Conservation (phyloP, 148 eudicot genomes). For the Cornus controversa region DNA sequence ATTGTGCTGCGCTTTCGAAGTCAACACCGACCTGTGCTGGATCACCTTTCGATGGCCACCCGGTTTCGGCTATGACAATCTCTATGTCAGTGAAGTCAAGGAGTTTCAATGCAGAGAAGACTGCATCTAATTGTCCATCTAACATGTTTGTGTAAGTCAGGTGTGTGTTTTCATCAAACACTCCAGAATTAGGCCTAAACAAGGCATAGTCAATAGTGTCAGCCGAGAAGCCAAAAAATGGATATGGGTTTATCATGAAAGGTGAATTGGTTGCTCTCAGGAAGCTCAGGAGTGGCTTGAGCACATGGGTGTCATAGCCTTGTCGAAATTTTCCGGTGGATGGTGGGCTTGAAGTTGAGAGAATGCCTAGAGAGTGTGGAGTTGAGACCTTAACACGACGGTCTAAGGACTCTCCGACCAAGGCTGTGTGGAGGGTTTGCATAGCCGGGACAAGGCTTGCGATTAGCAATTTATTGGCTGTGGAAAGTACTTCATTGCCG, state of each 20-base stretch:
- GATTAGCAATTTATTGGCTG: constrained; percentile 40
- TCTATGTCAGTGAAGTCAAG: constrained; percentile 48
- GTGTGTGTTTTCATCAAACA: constrained; percentile 41
- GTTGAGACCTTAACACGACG: constrained; percentile 48
- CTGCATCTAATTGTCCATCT: constrained; percentile 62
- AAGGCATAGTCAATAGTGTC: constrained; percentile 48
- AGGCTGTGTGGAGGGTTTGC: constrained; percentile 48
- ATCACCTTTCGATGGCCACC: constrained; percentile 70
- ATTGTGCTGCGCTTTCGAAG: constrained; percentile 50
- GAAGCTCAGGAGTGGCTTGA: constrained; percentile 54
- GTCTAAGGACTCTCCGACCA: constrained; percentile 37
- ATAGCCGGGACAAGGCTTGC: constrained; percentile 55
- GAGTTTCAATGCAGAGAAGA: constrained; percentile 50
- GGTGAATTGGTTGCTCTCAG: constrained; percentile 48
- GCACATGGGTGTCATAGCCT: constrained; percentile 50
- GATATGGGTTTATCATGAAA: constrained; percentile 65
- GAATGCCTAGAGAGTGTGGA: constrained; percentile 63
- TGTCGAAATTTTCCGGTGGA: constrained; percentile 51
- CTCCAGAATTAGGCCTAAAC: constrained; percentile 49
- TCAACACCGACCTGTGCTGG: constrained; percentile 45
- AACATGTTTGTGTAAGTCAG: constrained; percentile 63
- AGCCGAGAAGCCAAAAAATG: constrained; percentile 49
- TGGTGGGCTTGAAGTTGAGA: constrained; percentile 56
- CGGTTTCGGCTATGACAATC: constrained; percentile 68
- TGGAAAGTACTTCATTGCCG: constrained; percentile 69